phyloP scores from a whole-genome alignment of 441 rosid species.

The Pelargonium cotyledonis region DNA sequence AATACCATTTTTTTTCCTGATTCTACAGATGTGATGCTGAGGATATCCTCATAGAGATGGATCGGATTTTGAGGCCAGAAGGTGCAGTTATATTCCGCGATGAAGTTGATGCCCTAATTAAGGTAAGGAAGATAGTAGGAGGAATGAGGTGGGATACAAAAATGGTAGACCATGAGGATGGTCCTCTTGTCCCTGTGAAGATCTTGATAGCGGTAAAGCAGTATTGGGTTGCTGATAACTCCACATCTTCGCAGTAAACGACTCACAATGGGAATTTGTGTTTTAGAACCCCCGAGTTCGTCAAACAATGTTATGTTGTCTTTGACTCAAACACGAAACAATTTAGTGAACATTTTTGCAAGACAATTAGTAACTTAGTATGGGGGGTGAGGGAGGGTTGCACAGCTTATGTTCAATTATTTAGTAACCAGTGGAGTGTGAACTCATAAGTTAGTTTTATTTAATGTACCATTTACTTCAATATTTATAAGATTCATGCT shows the following conservation, averaged over 20 bases:
- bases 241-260: conserved; percentile 46
- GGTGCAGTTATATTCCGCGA: conserved; percentile 65
- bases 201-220: conserved; percentile 63
- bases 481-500: too few species aligned
- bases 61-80: conserved; percentile 67
- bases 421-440: too few species aligned
- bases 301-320: too few species aligned
- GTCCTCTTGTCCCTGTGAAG: conserved; percentile 61
- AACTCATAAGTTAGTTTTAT: too few species aligned
- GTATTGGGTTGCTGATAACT: conserved; percentile 63
- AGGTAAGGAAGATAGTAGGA: conserved; percentile 49
- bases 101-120: conserved; percentile 54
- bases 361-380: too few species aligned
- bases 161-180: conserved; percentile 75
- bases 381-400: too few species aligned
- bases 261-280: too few species aligned
- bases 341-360: too few species aligned
- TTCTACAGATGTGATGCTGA: conserved; percentile 47
- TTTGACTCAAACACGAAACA: too few species aligned
- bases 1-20: background rate
- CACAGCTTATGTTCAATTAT: too few species aligned
- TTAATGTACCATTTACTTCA: too few species aligned
- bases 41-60: conserved; percentile 75
- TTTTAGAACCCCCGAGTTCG: too few species aligned
- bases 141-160: conserved; percentile 73